phyloP scores from a whole-genome alignment of 805 yeast genomes.

The Clavispora fructus region DNA sequence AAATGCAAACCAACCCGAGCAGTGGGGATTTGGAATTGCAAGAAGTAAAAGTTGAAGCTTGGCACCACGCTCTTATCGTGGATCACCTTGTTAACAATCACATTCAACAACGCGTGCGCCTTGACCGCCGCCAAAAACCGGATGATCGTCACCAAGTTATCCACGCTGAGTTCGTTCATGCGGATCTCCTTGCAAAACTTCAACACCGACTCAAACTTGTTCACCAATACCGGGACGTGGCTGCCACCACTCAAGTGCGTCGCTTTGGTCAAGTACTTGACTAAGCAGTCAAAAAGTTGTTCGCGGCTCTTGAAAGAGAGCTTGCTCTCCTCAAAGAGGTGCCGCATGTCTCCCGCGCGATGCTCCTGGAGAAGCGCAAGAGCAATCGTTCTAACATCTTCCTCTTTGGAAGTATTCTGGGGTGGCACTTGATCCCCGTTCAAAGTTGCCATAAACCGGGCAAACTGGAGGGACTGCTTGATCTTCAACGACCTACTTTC shows the following conservation, averaged over 20 bases:
- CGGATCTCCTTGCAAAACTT: constrained; percentile 20
- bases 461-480: constrained; percentile 13
- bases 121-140: constrained; percentile 20
- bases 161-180: constrained; percentile 16
- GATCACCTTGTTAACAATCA: constrained; percentile 24
- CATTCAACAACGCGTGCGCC: constrained; percentile 19
- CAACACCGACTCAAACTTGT: constrained; percentile 20
- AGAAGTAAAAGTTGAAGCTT: constrained; percentile 26
- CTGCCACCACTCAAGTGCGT: constrained; percentile 4
- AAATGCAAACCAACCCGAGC: constrained; percentile 16
- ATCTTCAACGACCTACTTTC: constrained; percentile 11
- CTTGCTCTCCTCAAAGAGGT: constrained; percentile 7
- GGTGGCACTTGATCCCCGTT: constrained; percentile 1
- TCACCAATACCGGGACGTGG: neutral
- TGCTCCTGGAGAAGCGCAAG: constrained; percentile 7
- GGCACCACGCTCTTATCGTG: constrained; percentile 11
- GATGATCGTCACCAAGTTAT: constrained; percentile 21
- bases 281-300: constrained; percentile 6
- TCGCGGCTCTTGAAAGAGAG: constrained; percentile 8
- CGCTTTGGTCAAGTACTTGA: constrained; percentile 14
- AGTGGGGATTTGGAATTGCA: constrained; percentile 20
- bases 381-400: constrained; percentile 3
- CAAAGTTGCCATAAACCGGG: constrained; percentile 18
- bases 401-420: neutral
- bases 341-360: constrained; percentile 13